Conservation (phyloP, 2,329 filamentous ascomycete species). For the Aspergillus texensis region DNA sequence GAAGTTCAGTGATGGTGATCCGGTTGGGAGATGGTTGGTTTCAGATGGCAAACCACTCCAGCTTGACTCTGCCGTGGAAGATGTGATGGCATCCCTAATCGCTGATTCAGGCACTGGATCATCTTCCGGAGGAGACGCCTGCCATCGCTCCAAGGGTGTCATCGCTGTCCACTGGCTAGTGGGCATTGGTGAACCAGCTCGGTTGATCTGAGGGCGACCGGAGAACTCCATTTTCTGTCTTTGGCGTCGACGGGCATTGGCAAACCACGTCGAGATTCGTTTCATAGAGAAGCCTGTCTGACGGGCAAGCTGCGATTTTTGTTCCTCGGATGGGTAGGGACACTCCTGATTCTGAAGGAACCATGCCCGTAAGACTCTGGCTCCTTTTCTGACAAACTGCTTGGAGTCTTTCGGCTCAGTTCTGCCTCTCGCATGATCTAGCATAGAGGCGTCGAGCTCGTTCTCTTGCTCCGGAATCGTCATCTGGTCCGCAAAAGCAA, state of each 20-base stretch:
- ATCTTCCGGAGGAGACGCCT: conserved; percentile 49
- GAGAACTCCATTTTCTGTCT: conserved; percentile 35
- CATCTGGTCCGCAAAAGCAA: conserved; percentile 12
- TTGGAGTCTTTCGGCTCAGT: conserved; percentile 31
- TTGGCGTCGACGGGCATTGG: conserved; percentile 54
- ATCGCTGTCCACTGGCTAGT: conserved; percentile 37
- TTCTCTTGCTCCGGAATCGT: neutral
- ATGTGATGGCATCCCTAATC: conserved; percentile 42
- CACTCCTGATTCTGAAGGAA: conserved; percentile 49
- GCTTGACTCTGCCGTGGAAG: conserved; percentile 11
- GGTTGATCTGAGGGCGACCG: conserved; percentile 29
- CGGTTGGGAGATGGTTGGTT: neutral
- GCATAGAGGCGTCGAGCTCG: neutral
- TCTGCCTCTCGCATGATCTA: conserved; percentile 1
- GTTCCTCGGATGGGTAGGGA: conserved; percentile 53
- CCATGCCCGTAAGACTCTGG: conserved; percentile 51
- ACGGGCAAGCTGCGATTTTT: conserved; percentile 44
- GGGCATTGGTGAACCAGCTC: conserved; percentile 50
- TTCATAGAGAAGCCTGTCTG: conserved; percentile 51
- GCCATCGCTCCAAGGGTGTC: conserved; percentile 53
- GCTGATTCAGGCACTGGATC: conserved; percentile 45
- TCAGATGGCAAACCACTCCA: conserved; percentile 4
- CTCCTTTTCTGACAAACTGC: conserved; percentile 49
- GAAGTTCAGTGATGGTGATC: conserved; percentile 30
- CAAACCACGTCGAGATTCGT: conserved; percentile 55